Evolutionary conservation across 2,329 filamentous ascomycete genomes (phyloP), one percentile per base, ranked within the genome.

Genomic region (Harringtonia lauricola): DNA sequence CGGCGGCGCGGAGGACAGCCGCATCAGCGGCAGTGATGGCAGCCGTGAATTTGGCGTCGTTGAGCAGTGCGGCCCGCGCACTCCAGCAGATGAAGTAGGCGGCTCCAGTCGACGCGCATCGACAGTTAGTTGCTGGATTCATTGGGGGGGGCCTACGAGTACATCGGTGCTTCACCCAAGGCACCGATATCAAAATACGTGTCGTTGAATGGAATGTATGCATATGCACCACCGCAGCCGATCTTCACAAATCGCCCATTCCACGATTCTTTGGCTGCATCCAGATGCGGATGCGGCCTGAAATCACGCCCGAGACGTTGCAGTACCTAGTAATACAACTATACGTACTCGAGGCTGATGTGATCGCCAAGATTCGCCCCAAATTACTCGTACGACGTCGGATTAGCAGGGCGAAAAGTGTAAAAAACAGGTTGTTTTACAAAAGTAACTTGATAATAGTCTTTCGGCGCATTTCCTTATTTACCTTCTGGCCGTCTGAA

Each of bases 101-200:
- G 57, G 5, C 60, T 63, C 58, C 63, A 68, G 51, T 67, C 64
- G 13, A 54, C 54, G 10, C 59, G 43, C 21, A 47, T 53, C 47
- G 65, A 64, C 1, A 59, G 55, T 14, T 41, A 34, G 30, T 41
- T 41, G 30, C 26, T 21, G 13, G 26, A 30, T 8, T 26, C 14
- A n/a, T n/a, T n/a, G n/a, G n/a, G n/a, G n/a, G n/a, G n/a, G n/a
- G n/a, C n/a, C n/a, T n/a, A n/a, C n/a, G n/a, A n/a, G n/a, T n/a
- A n/a, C n/a, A n/a, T n/a, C n/a, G n/a, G n/a, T n/a, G n/a, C n/a
- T n/a, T n/a, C n/a, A n/a, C n/a, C n/a, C 39, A 41, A 14, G 8
- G 39, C 39, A 3, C 28, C 30, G 14, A 41, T n/a, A 18, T 34
- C 39, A 34, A 41, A 41, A 30, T 41, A 41, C 29, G 39, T 34